Percentiles rank a stretch among this genome's conserved stretches.
Evolutionary conservation across 2,329 filamentous ascomycete species (phyloP).

Genomic region (Aureobasidium sp.): DNA sequence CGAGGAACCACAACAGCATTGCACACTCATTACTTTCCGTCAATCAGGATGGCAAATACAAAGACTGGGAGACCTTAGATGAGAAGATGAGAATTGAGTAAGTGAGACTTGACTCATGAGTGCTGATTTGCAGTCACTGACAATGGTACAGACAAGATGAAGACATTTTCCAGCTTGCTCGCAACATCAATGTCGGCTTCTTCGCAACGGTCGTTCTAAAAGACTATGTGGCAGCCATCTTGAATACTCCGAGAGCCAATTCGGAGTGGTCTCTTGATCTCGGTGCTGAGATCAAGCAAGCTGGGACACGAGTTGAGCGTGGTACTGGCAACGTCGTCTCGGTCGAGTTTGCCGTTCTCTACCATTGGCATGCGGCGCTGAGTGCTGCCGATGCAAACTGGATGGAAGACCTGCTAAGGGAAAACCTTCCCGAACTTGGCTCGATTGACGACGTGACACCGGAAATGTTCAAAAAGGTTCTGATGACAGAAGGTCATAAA

Average conservation of each 20-base stretch:
- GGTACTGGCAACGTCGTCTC: constrained; percentile 38
- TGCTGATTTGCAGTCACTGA: constrained; percentile 8
- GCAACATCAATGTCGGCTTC: constrained; percentile 41
- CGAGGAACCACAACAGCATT: constrained; percentile 38
- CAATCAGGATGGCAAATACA: constrained; percentile 38
- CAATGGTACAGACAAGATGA: constrained; percentile 34
- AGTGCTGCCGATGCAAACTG: constrained; percentile 37
- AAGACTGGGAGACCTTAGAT: constrained; percentile 31
- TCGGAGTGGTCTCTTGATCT: constrained; percentile 39
- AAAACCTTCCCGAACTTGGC: constrained; percentile 30
- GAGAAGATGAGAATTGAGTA: constrained; percentile 32
- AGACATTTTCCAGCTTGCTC: constrained; percentile 39
- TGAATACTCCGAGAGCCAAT: constrained; percentile 37
- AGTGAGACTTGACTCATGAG: constrained; percentile 18
- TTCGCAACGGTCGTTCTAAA: constrained; percentile 38
- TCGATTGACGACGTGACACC: constrained; percentile 36
- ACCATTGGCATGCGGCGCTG: constrained; percentile 40
- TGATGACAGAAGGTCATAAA: constrained; percentile 30
- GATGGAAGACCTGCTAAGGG: constrained; percentile 35
- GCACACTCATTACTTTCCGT: constrained; percentile 32
- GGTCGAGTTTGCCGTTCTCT: constrained; percentile 39
- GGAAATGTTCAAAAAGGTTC: constrained; percentile 35
- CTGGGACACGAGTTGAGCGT: constrained; percentile 32
- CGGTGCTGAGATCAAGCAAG: constrained; percentile 37
- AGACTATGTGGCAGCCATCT: constrained; percentile 40